A percentile compares a stretch with the other conserved stretches of the same genome.
These are phyloP conservation scores for Aureobasidium mangrovei DNA, from an alignment of 2,329 filamentous ascomycete species.

Conservation along the genomic window DNA sequence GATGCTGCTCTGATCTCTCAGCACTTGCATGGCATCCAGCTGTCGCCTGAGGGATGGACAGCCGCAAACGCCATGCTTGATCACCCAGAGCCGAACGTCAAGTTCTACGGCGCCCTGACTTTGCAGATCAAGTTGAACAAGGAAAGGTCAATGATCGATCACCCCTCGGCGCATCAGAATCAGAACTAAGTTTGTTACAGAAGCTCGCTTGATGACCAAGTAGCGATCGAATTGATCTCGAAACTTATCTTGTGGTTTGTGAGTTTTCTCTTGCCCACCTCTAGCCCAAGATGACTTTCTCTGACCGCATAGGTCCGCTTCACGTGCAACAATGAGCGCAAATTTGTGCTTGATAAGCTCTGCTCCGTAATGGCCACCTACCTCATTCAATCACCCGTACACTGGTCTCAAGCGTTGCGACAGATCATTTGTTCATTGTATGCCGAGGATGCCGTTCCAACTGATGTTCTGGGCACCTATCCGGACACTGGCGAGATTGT, in stretches of 20 bases:
- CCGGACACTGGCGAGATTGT: not conserved
- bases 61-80: slow-evolving; percentile 68
- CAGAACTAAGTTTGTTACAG: slow-evolving; percentile 20
- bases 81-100: slow-evolving; percentile 62
- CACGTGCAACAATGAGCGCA: slow-evolving; percentile 18
- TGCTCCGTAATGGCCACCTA: slow-evolving; percentile 69
- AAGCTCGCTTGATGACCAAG: slow-evolving; percentile 44
- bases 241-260: slow-evolving; percentile 57
- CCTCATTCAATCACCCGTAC: slow-evolving; percentile 59
- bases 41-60: slow-evolving; percentile 73
- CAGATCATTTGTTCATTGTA: slow-evolving; percentile 42
- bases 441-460: slow-evolving; percentile 1
- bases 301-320: slow-evolving; percentile 1
- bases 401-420: slow-evolving; percentile 58
- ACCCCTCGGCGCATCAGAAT: no score
- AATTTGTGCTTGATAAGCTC: slow-evolving; percentile 61
- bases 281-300: not conserved
- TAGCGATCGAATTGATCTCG: slow-evolving; percentile 51
- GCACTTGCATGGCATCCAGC: slow-evolving; percentile 68
- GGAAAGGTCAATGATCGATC: slow-evolving; percentile 22
- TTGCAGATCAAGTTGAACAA: slow-evolving; percentile 86
- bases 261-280: slow-evolving; percentile 6
- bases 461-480: slow-evolving; percentile 14
- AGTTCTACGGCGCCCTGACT: slow-evolving; percentile 88
- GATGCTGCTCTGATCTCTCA: slow-evolving; percentile 54